A percentile compares a stretch with the other conserved stretches of the same genome.
Evolutionary conservation across 805 yeast genomes (phyloP).

Genomic region (Hanseniaspora taiwanica): DNA sequence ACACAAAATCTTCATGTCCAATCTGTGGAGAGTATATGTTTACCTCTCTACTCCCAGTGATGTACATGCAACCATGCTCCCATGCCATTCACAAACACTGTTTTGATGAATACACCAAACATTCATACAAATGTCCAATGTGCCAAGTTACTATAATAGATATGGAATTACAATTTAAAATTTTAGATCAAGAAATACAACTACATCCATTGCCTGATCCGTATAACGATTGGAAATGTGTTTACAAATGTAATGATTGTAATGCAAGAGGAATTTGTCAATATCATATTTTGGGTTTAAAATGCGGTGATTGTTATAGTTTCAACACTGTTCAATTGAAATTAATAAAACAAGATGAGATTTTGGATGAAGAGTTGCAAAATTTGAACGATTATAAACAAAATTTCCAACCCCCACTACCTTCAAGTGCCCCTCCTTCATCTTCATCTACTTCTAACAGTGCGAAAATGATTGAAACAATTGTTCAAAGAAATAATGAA

Average conservation of each 20-base stretch:
- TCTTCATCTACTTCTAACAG: neutral
- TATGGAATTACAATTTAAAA: constrained; percentile 80
- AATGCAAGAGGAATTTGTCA: constrained; percentile 61
- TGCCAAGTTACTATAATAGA: constrained; percentile 76
- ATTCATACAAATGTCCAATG: constrained; percentile 81
- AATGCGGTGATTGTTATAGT: constrained; percentile 76
- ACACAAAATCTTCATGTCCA: constrained; percentile 87
- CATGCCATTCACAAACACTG: constrained; percentile 86
- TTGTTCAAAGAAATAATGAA: neutral
- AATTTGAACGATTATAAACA: neutral
- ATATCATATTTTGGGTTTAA: constrained; percentile 77
- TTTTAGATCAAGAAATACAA: constrained; percentile 69
- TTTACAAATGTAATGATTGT: constrained; percentile 77
- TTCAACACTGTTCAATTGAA: constrained; percentile 72
- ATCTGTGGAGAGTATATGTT: constrained; percentile 87
- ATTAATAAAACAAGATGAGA: constrained; percentile 50
- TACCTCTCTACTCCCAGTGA: constrained; percentile 68
- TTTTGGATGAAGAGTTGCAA: constrained; percentile 25
- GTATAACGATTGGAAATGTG: constrained; percentile 59
- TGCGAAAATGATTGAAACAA: neutral
- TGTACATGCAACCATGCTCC: constrained; percentile 80
- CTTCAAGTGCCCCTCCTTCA: neutral
- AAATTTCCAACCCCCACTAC: neutral
- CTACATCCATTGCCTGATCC: constrained; percentile 74
- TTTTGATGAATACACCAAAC: constrained; percentile 67